These are phyloP conservation scores for Bondarzewia mesenterica DNA, from an alignment of 1,284 basidiomycete genomes.

Conservation along the genomic window DNA sequence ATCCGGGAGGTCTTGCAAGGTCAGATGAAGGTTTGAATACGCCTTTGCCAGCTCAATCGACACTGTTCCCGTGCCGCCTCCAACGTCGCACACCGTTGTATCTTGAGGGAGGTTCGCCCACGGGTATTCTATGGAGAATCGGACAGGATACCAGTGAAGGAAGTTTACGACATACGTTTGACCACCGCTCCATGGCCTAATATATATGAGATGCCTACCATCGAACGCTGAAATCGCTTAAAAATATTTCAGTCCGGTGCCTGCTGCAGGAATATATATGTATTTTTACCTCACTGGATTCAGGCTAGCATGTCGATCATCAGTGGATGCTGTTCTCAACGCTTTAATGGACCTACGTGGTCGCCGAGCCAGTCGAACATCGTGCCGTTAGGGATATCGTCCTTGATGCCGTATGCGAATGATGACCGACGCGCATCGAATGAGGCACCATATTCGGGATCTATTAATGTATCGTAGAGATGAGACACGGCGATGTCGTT, in stretches of 20 bases:
- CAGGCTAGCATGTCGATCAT: background rate
- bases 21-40: slow-evolving; percentile 32
- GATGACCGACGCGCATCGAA: slow-evolving; percentile 15
- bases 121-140: slow-evolving; percentile 29
- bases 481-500: slow-evolving; percentile 9
- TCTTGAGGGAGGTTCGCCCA: slow-evolving; percentile 29
- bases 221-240: background rate
- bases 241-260: too few species aligned
- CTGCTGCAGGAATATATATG: background rate
- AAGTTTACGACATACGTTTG: slow-evolving; percentile 20
- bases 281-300: background rate
- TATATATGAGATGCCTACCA: background rate
- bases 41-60: slow-evolving; percentile 31
- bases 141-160: slow-evolving; percentile 9
- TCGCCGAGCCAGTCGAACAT: slow-evolving; percentile 14
- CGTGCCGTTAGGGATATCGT: background rate
- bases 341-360: background rate
- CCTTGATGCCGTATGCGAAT: slow-evolving; percentile 6
- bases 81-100: slow-evolving; percentile 39
- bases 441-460: slow-evolving; percentile 17
- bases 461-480: slow-evolving; percentile 17
- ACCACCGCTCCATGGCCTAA: slow-evolving; percentile 14
- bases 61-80: slow-evolving; percentile 35
- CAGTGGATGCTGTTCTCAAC: background rate
- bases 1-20: slow-evolving; percentile 37